phyloP scores from a whole-genome alignment of 495 filamentous ascomycete species.

The Massariosphaeria phaeospora region DNA sequence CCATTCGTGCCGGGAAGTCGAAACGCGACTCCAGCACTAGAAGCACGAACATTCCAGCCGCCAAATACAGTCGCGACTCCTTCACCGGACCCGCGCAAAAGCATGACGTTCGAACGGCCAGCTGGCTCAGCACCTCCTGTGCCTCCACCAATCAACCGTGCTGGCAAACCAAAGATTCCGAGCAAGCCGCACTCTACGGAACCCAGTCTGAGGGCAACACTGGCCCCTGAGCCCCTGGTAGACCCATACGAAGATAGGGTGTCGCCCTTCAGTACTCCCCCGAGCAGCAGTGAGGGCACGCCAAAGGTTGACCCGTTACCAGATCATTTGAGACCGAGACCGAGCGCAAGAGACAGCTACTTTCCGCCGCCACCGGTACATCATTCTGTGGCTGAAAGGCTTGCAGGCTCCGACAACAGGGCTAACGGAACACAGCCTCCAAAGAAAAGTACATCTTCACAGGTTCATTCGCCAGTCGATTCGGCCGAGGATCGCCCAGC shows the following conservation, averaged over 20 bases:
- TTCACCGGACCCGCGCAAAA: slow-evolving; percentile 23
- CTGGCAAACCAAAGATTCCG: slow-evolving; percentile 72
- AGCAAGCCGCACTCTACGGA: slow-evolving; percentile 41
- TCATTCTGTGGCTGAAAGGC: slow-evolving; percentile 40
- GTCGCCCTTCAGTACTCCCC: slow-evolving; percentile 89
- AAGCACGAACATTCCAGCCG: slow-evolving; percentile 36
- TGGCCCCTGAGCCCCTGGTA: slow-evolving; percentile 38
- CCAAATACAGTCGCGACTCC: slow-evolving; percentile 15
- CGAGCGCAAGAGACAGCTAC: slow-evolving; percentile 26
- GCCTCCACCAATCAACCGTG: slow-evolving; percentile 74
- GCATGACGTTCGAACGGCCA: slow-evolving; percentile 7
- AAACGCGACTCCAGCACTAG: slow-evolving; percentile 47
- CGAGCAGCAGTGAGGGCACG: slow-evolving; percentile 71
- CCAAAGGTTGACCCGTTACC: slow-evolving; percentile 37
- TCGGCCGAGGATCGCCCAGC: slow-evolving; percentile 53
- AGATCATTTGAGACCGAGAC: slow-evolving; percentile 13
- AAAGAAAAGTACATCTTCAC: slow-evolving; percentile 4
- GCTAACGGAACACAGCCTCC: slow-evolving; percentile 1
- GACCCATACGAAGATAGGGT: slow-evolving; percentile 48
- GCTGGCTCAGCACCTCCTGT: slow-evolving; percentile 34
- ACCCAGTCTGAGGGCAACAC: slow-evolving; percentile 17
- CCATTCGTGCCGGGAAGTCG: slow-evolving; percentile 52
- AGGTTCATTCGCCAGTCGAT: slow-evolving; percentile 30
- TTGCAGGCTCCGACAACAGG: slow-evolving; percentile 8
- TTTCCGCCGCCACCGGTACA: slow-evolving; percentile 49